Conservation (phyloP, 192 early-diverging fungal genomes). For the Dimargaris verticillata region DNA sequence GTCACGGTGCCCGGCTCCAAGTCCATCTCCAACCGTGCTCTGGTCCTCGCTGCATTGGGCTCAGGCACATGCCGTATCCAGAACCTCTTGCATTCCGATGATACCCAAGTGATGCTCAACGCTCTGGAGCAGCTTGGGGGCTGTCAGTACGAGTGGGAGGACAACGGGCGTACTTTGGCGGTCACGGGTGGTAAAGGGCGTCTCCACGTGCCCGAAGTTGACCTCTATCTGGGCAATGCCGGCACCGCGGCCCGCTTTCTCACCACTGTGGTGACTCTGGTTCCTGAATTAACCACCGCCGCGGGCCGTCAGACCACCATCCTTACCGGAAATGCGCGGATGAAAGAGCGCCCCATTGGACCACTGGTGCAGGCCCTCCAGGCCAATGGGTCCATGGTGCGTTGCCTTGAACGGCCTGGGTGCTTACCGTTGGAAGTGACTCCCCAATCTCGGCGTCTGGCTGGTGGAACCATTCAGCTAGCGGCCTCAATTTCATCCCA, state of each 20-base stretch:
- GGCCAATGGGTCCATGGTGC: constrained; percentile 60
- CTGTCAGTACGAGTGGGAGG: constrained; percentile 78
- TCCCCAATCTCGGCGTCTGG: constrained; percentile 49
- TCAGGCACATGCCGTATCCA: constrained; percentile 60
- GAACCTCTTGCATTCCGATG: constrained; percentile 88
- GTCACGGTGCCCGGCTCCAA: constrained; percentile 81
- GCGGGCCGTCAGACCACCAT: constrained; percentile 26
- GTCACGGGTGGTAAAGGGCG: constrained; percentile 61
- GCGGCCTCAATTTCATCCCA: constrained; percentile 91
- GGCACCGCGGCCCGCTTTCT: constrained; percentile 95
- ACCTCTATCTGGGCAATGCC: constrained; percentile 91
- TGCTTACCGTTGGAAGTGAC: constrained; percentile 73
- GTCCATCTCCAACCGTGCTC: constrained; percentile 92
- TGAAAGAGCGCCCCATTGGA: constrained; percentile 92
- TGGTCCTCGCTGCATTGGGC: constrained; percentile 80
- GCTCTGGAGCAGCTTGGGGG: constrained; percentile 79
- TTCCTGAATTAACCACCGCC: constrained; percentile 22
- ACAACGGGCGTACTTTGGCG: constrained; percentile 76
- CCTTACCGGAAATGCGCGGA: constrained; percentile 89
- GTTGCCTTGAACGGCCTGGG: constrained; percentile 62
- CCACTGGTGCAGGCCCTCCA: constrained; percentile 74
- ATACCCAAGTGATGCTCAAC: constrained; percentile 91
- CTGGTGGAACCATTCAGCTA: constrained; percentile 74
- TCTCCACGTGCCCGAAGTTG: constrained; percentile 50
- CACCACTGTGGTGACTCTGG: constrained; percentile 66